These are phyloP conservation scores for Podospora pseudocomata DNA, from an alignment of 495 filamentous ascomycete genomes.

Conservation along the genomic window DNA sequence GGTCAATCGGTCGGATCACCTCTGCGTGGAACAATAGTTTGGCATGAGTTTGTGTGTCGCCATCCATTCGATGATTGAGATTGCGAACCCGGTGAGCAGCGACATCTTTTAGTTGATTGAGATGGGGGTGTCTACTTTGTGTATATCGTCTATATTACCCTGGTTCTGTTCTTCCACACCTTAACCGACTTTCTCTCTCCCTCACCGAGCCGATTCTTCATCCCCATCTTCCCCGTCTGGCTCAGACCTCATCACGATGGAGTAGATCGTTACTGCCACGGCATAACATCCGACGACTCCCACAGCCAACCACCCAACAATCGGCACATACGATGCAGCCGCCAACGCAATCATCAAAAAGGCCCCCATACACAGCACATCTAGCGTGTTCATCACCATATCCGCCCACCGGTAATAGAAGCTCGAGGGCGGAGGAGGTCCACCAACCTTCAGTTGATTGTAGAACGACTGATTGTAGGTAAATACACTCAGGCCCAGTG, in stretches of 20 bases:
- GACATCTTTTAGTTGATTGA: too few species aligned
- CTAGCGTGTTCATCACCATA: background rate
- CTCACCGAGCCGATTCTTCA: background rate
- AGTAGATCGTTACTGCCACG: background rate
- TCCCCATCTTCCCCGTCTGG: background rate
- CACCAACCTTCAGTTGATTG: background rate
- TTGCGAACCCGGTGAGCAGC: too few species aligned
- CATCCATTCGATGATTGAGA: background rate
- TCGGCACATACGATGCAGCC: background rate
- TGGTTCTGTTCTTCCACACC: background rate
- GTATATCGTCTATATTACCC: background rate
- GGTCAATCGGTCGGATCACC: background rate
- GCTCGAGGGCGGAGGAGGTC: background rate
- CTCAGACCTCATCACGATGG: background rate
- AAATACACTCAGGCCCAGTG: background rate
- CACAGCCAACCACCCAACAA: background rate
- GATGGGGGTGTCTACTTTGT: too few species aligned
- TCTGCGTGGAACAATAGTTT: too few species aligned
- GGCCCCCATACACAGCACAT: background rate
- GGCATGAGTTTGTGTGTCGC: too few species aligned
- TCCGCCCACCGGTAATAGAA: background rate
- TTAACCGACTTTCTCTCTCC: background rate
- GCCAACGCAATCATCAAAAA: background rate
- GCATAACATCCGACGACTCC: background rate
- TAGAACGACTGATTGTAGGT: background rate